Percentiles rank a stretch among this genome's conserved stretches.
Conservation (phyloP, 2,329 filamentous ascomycete genomes). For the Microsporum audouinii region DNA sequence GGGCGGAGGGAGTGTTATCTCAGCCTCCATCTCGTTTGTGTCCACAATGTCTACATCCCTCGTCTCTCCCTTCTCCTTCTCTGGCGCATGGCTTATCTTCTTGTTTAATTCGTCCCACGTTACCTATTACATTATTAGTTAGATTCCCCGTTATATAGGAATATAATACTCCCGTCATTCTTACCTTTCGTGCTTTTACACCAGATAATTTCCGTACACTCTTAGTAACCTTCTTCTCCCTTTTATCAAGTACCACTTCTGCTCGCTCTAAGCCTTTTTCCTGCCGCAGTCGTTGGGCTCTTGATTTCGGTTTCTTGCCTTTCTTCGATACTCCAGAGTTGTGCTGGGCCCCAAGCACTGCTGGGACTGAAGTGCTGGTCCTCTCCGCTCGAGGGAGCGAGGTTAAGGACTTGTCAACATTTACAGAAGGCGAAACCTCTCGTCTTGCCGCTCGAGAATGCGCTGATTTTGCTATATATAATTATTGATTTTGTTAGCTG, state of each 20-base stretch:
- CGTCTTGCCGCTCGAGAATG: slow-evolving; percentile 50
- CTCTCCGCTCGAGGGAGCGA: slow-evolving; percentile 32
- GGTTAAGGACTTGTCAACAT: slow-evolving; percentile 41
- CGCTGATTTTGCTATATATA: slow-evolving; percentile 37
- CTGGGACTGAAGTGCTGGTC: slow-evolving; percentile 29
- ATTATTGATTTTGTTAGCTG: slow-evolving; percentile 3
- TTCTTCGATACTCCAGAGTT: slow-evolving; percentile 43
- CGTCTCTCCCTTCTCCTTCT: slow-evolving; percentile 5
- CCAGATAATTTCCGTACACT: slow-evolving; percentile 39
- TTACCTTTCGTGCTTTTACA: slow-evolving; percentile 38
- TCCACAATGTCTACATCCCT: slow-evolving; percentile 9
- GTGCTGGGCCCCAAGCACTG: slow-evolving; percentile 40
- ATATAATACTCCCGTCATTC: background rate
- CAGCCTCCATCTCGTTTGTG: slow-evolving; percentile 8
- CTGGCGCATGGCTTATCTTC: slow-evolving; percentile 5
- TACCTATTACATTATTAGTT: slow-evolving; percentile 9
- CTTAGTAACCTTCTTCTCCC: slow-evolving; percentile 45
- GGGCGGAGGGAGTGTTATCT: slow-evolving; percentile 7
- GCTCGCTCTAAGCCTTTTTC: slow-evolving; percentile 46
- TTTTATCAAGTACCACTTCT: slow-evolving; percentile 43
- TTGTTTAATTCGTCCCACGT: slow-evolving; percentile 16
- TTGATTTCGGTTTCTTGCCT: slow-evolving; percentile 38
- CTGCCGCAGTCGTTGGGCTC: slow-evolving; percentile 43
- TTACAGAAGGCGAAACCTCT: slow-evolving; percentile 43
- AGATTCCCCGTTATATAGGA: slow-evolving; percentile 8